Conservation (phyloP, 75 land plant species). For the Larix kaempferi region DNA sequence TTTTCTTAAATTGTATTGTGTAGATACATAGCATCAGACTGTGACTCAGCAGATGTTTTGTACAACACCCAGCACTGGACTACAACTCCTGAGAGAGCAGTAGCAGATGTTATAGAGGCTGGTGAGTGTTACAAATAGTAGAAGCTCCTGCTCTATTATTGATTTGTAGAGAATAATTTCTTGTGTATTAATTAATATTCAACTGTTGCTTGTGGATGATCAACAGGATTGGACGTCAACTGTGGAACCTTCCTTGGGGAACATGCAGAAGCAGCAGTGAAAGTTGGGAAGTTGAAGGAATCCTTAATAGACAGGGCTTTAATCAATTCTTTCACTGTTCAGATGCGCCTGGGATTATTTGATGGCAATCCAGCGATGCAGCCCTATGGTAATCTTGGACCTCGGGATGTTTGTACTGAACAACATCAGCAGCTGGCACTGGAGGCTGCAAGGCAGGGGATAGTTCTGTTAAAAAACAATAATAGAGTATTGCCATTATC, state of each 20-base stretch:
- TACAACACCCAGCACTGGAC: conserved; percentile 66
- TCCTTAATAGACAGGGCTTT: conserved; percentile 49
- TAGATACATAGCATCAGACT: conserved; percentile 91
- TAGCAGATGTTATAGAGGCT: conserved; percentile 72
- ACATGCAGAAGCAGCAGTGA: conserved; percentile 58
- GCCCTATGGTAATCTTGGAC: conserved; percentile 62
- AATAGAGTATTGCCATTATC: conserved; percentile 33
- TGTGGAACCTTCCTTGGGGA: conserved; percentile 68
- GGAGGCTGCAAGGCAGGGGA: conserved; percentile 41
- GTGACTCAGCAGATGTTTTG: conserved; percentile 85
- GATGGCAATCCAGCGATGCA: conserved; percentile 73
- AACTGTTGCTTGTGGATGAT: neutral
- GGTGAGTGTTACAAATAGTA: conserved; percentile 26
- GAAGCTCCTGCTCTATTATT: no score
- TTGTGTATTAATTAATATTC: no score
- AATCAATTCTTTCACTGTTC: conserved; percentile 57
- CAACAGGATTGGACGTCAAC: conserved; percentile 85
- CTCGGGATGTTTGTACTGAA: conserved; percentile 62
- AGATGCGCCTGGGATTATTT: conserved; percentile 90
- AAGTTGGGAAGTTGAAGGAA: conserved; percentile 46
- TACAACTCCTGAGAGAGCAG: conserved; percentile 76
- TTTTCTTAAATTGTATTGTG: neutral
- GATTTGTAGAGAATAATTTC: no score
- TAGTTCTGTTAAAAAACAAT: conserved; percentile 46
- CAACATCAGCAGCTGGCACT: conserved; percentile 35